Evolutionary conservation across 805 yeast species (phyloP).

Genomic region (Ogataea polymorpha): DNA sequence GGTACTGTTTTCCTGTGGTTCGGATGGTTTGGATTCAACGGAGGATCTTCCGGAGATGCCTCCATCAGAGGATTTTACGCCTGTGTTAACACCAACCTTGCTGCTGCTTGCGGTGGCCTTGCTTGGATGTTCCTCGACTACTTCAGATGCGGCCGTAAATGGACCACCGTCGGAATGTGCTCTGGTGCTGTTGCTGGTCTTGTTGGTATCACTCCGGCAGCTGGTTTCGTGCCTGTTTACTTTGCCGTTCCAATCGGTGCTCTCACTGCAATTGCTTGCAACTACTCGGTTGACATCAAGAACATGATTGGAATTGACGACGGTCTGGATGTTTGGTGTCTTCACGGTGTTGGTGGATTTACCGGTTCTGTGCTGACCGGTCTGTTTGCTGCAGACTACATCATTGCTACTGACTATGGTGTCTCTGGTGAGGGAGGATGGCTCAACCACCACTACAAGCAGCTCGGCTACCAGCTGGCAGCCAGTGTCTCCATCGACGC

Average conservation of each 20-base stretch:
- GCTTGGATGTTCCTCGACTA: slow-evolving; percentile 93
- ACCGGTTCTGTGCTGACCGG: slow-evolving; percentile 84
- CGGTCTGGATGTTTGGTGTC: slow-evolving; percentile 90
- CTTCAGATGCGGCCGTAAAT: slow-evolving; percentile 79
- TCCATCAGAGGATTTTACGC: slow-evolving; percentile 94
- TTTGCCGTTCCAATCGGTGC: slow-evolving; percentile 82
- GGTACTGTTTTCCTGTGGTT: slow-evolving; percentile 97
- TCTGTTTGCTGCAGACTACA: slow-evolving; percentile 86
- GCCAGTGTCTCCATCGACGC: slow-evolving; percentile 65
- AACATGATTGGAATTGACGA: slow-evolving; percentile 75
- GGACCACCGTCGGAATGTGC: slow-evolving; percentile 93
- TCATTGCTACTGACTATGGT: slow-evolving; percentile 76
- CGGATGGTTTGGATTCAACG: slow-evolving; percentile 99
- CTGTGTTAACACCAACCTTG: slow-evolving; percentile 85
- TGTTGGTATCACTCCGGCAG: slow-evolving; percentile 95
- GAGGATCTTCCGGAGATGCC: slow-evolving; percentile 95
- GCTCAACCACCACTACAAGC: slow-evolving; percentile 78
- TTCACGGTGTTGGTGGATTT: slow-evolving; percentile 93
- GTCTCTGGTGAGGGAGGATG: slow-evolving; percentile 76
- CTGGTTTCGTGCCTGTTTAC: slow-evolving; percentile 93
- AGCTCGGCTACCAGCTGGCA: slow-evolving; percentile 86
- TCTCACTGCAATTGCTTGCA: slow-evolving; percentile 72
- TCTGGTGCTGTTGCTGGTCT: slow-evolving; percentile 92
- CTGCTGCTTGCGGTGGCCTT: slow-evolving; percentile 91
- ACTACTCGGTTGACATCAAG: slow-evolving; percentile 83